Conservation (phyloP, 768 basidiomycete genomes). For the Calocybe cyanea region DNA sequence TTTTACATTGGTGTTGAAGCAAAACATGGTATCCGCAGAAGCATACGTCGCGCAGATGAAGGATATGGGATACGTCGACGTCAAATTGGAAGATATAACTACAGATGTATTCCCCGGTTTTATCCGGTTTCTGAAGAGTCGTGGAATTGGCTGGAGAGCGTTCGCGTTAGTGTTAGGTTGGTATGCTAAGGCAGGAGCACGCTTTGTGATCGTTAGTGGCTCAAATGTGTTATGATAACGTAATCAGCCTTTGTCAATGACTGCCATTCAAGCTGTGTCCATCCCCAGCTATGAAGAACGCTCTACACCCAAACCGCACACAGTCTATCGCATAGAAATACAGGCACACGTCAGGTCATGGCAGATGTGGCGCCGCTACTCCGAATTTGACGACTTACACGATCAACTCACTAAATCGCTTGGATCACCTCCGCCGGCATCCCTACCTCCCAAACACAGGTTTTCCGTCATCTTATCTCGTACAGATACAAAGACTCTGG, state of each 20-base stretch:
- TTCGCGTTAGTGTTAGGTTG: constrained; percentile 36
- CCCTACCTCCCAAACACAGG: constrained; percentile 84
- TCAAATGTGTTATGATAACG: constrained; percentile 1
- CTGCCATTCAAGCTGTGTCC: constrained; percentile 74
- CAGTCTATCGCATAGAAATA: constrained; percentile 79
- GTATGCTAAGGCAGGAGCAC: constrained; percentile 35
- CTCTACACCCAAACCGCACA: constrained; percentile 67
- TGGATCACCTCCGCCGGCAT: constrained; percentile 64
- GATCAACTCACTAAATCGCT: constrained; percentile 75
- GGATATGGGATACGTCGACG: constrained; percentile 48
- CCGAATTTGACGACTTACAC: constrained; percentile 88
- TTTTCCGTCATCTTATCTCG: constrained; percentile 62
- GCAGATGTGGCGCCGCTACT: constrained; percentile 93
- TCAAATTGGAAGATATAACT: constrained; percentile 55
- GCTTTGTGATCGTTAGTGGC: constrained; percentile 49
- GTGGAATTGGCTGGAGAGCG: constrained; percentile 39
- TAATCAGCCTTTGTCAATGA: constrained; percentile 34
- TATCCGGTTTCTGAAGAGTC: constrained; percentile 39
- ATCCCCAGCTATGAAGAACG: constrained; percentile 70
- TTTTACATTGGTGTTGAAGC: constrained; percentile 41
- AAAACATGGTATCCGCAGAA: constrained; percentile 44
- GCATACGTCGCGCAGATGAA: constrained; percentile 43
- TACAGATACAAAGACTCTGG: constrained; percentile 59
- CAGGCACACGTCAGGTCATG: constrained; percentile 88
- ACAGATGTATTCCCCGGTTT: constrained; percentile 58